A percentile compares a stretch with the other conserved stretches of the same genome.
phyloP scores from a whole-genome alignment of 1,284 basidiomycete species.

The Ustilago bromivora region DNA sequence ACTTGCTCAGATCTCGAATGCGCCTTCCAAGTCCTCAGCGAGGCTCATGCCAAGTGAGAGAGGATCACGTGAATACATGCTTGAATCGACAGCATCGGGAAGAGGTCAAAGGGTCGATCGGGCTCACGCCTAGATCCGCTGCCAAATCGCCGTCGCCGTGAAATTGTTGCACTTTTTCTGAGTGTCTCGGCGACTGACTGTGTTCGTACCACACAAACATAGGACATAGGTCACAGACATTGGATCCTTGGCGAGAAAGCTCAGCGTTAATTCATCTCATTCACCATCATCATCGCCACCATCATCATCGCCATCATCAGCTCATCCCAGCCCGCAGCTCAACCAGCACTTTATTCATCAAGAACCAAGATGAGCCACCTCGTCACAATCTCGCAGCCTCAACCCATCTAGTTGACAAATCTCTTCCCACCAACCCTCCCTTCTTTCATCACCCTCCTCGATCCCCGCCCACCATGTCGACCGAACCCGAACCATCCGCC shows the following conservation, averaged over 20 bases:
- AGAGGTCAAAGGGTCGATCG: not conserved
- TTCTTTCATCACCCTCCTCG: not conserved
- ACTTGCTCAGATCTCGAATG: too few species aligned
- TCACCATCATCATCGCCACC: not conserved
- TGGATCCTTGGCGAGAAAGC: not conserved
- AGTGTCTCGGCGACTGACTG: too few species aligned
- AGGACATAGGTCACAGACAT: not conserved
- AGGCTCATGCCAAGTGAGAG: not conserved
- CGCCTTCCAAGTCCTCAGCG: not conserved
- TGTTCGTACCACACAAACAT: not conserved
- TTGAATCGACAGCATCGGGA: not conserved
- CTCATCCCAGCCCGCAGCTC: not conserved
- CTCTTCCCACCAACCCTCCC: not conserved
- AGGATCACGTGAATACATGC: not conserved
- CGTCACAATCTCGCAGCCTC: not conserved
- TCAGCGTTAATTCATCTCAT: not conserved
- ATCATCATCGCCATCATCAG: not conserved
- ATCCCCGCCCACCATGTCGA: constrained; percentile 15
- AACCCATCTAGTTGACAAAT: not conserved
- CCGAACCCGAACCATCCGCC: not conserved
- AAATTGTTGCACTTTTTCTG: too few species aligned
- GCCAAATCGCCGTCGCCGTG: not conserved
- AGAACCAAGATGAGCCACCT: not conserved
- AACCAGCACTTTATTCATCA: not conserved
- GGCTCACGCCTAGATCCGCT: not conserved